Evolutionary conservation across 2,329 filamentous ascomycete genomes (phyloP).

Genomic region (Colletotrichum eremochloae): DNA sequence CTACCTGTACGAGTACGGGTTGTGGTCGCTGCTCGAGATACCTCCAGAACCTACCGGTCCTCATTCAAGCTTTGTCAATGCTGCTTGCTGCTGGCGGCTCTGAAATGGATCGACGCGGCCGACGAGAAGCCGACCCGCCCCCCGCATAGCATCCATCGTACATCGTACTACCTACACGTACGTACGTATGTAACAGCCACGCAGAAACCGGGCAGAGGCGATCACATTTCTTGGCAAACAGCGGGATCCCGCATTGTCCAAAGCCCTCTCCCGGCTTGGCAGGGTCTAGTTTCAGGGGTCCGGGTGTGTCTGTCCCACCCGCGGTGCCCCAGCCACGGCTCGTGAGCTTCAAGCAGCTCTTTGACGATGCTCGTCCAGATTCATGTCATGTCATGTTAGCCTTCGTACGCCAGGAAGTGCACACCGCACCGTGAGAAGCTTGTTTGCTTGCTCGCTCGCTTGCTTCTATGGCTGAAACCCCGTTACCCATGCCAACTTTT

Average conservation of each 20-base stretch:
- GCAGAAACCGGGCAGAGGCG: conserved; percentile 1
- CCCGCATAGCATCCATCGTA: not conserved
- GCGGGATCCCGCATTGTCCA: conserved; percentile 33
- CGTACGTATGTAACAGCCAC: not conserved
- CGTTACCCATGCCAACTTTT: not conserved
- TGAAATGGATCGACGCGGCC: too few relatives aligned
- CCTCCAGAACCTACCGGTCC: not conserved
- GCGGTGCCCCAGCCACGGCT: not conserved
- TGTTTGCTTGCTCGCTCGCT: too few relatives aligned
- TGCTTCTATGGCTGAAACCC: not conserved
- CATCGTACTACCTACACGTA: too few relatives aligned
- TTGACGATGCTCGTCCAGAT: not conserved
- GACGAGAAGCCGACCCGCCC: too few relatives aligned
- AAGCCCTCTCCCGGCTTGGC: conserved; percentile 28
- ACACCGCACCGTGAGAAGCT: not conserved
- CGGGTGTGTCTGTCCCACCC: conserved; percentile 11
- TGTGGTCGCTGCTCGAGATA: not conserved
- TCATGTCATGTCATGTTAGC: not conserved
- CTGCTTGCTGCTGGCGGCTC: not conserved
- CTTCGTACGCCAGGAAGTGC: not conserved
- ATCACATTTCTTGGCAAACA: conserved; percentile 28
- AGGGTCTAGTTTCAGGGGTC: conserved; percentile 40
- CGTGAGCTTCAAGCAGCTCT: not conserved
- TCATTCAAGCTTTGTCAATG: too few relatives aligned
- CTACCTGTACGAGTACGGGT: not conserved